These are phyloP conservation scores for Pseudogymnoascus sp. DNA, from an alignment of 2,329 filamentous ascomycete species.

Conservation along the genomic window DNA sequence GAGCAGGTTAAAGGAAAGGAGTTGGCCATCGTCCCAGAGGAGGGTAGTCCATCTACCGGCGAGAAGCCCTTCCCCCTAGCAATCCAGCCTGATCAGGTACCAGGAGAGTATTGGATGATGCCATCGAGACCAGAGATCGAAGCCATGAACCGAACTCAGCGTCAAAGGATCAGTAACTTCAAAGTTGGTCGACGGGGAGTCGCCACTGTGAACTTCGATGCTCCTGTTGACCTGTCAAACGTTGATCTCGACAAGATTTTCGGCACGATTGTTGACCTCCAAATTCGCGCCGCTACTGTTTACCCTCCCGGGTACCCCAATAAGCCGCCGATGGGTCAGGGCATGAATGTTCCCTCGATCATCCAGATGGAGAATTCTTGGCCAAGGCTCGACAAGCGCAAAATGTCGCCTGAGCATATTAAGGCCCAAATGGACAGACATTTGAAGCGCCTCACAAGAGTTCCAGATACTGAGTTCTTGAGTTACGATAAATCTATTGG, in stretches of 20 bases:
- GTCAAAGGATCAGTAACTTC: slow-evolving; percentile 67
- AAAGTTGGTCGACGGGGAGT: slow-evolving; percentile 76
- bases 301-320: slow-evolving; percentile 55
- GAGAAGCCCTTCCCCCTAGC: slow-evolving; percentile 9
- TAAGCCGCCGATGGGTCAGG: slow-evolving; percentile 80
- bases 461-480: slow-evolving; percentile 74
- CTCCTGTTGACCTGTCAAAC: slow-evolving; percentile 73
- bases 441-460: slow-evolving; percentile 70
- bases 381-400: slow-evolving; percentile 63
- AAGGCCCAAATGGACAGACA: slow-evolving; percentile 72
- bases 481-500: slow-evolving; percentile 74
- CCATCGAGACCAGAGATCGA: slow-evolving; percentile 69
- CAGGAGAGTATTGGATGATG: slow-evolving; percentile 81
- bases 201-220: slow-evolving; percentile 75
- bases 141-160: slow-evolving; percentile 72
- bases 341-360: slow-evolving; percentile 82
- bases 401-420: slow-evolving; percentile 49
- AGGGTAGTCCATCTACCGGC: slow-evolving; percentile 29
- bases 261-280: slow-evolving; percentile 68
- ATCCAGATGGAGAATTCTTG: slow-evolving; percentile 91
- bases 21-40: slow-evolving; percentile 71
- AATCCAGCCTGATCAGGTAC: slow-evolving; percentile 27
- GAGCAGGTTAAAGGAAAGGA: slow-evolving; percentile 69
- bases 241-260: slow-evolving; percentile 76
- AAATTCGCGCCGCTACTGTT: slow-evolving; percentile 76